Percentiles rank a stretch among this genome's conserved stretches.
phyloP scores from a whole-genome alignment of 140 eudicot species.

The Stevia rebaudiana region DNA sequence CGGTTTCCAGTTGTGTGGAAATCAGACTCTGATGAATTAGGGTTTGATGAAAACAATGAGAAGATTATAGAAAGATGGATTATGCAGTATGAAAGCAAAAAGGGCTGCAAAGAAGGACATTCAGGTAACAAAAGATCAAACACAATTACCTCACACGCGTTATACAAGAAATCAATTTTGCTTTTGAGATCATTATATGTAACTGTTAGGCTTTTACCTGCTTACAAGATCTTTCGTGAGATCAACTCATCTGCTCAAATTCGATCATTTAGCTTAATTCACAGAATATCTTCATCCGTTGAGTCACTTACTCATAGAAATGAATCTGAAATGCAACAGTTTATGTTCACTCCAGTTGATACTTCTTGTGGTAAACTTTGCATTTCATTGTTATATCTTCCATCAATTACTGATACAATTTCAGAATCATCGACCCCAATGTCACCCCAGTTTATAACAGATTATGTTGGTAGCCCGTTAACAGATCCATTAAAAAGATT shows the following conservation, averaged over 20 bases:
- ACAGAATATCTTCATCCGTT: slow-evolving; percentile 59
- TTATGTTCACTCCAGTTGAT: slow-evolving; percentile 70
- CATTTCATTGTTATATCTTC: slow-evolving; percentile 58
- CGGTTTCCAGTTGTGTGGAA: slow-evolving; percentile 37
- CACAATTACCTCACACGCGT: slow-evolving; percentile 44
- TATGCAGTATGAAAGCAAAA: slow-evolving; percentile 65
- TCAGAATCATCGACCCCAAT: slow-evolving; percentile 76
- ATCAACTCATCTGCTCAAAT: slow-evolving; percentile 64
- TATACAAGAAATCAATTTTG: slow-evolving; percentile 71
- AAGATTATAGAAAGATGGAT: slow-evolving; percentile 88
- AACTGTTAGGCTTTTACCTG: slow-evolving; percentile 86
- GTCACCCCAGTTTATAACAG: slow-evolving; percentile 77
- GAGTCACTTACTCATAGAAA: slow-evolving; percentile 67
- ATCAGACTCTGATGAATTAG: slow-evolving; percentile 54
- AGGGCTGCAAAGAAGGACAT: slow-evolving; percentile 33
- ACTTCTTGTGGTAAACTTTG: slow-evolving; percentile 78
- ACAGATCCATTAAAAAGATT: slow-evolving; percentile 68
- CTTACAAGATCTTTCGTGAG: slow-evolving; percentile 66
- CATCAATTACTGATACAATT: slow-evolving; percentile 45
- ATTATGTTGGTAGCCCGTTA: slow-evolving; percentile 88
- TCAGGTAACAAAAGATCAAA: slow-evolving; percentile 46
- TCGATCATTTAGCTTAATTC: slow-evolving; percentile 46
- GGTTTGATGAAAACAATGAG: slow-evolving; percentile 40
- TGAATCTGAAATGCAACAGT: slow-evolving; percentile 78
- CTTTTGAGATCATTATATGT: slow-evolving; percentile 69